Conservation (phyloP, 495 filamentous ascomycete species). For the Aspergillus campestris region DNA sequence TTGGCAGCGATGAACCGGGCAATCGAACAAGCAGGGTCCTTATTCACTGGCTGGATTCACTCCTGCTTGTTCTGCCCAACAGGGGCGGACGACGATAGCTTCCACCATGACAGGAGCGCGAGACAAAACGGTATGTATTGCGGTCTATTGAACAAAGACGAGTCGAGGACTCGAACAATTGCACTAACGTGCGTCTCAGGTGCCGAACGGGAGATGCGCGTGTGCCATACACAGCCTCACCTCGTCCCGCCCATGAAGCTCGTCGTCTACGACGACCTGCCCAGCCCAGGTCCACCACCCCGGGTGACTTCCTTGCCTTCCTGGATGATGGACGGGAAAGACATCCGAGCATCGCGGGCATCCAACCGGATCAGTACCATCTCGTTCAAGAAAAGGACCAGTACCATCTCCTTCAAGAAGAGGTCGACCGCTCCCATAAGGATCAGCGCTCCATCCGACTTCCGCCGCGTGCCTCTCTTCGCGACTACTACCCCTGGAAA, state of each 20-base stretch:
- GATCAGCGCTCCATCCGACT: conserved; percentile 48
- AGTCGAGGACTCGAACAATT: no score
- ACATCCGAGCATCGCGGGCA: conserved; percentile 36
- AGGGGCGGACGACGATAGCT: conserved; percentile 19
- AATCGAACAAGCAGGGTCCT: conserved; percentile 35
- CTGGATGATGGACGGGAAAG: conserved; percentile 34
- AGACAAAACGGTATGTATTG: conserved; percentile 18
- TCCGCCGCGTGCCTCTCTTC: conserved; percentile 38
- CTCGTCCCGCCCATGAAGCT: conserved; percentile 40
- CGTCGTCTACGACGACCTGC: conserved; percentile 31
- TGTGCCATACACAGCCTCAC: conserved; percentile 44
- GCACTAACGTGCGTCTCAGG: conserved; percentile 4
- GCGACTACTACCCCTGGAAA: conserved; percentile 16
- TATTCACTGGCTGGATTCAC: conserved; percentile 36
- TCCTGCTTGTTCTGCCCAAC: conserved; percentile 34
- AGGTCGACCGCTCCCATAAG: conserved; percentile 30
- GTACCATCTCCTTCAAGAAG: conserved; percentile 38
- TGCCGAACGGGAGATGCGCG: conserved; percentile 37
- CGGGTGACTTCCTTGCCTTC: conserved; percentile 27
- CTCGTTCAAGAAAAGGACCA: conserved; percentile 41
- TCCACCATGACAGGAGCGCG: conserved; percentile 13
- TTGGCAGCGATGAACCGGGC: conserved; percentile 37
- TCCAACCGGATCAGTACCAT: conserved; percentile 43
- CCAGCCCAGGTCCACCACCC: conserved; percentile 22
- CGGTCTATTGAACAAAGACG: not conserved